Evolutionary conservation across 495 filamentous ascomycete genomes (phyloP), one percentile per base, ranked within the genome.

Genomic region (Neurospora terricola): DNA sequence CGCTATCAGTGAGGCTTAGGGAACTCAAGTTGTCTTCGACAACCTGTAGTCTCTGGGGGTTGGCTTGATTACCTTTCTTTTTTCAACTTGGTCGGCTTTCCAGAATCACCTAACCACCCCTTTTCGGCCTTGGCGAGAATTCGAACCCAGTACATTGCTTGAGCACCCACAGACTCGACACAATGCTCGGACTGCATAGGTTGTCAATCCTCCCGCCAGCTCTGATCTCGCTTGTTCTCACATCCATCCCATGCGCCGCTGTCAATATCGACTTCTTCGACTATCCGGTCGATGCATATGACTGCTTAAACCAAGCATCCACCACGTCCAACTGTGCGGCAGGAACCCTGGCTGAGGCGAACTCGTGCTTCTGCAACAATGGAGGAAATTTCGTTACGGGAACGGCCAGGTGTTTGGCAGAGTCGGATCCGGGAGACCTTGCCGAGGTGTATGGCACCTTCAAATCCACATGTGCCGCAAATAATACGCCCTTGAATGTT

Each of bases 341-440:
- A 5, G 74, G 71, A 14, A 78, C 81, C 2, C 80, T 80, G 0
- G 5, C 69, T 11, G 77, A 78, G 38, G 75, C 83, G n/a, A 86
- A 86, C 70, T 54, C 75, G 7, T 86, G 85, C 38, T 73, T 86
- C 0, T 86, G 85, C 72, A 75, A 70, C 71, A 85, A 86, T 74
- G 76, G 78, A 21, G 81, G 81, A 4, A 78, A 83, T 75, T 86
- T 86, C 72, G 76, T 85, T 70, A 81, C 81, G 48, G 78, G 79
- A 38, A 75, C 83, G 42, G 85, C 85, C 4, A 48, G 62, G 11
- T 86, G 85, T 71, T 75, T 86, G 59, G 82, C 82, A 12, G 73
- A 70, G 45, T 37, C 74, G 14, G 80, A 78, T 21, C 73, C 75
- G 11, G 59, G 9, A 27, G 82, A 84, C 37, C 39, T 86, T 5